Conservation (phyloP, 352 stramenopile species). For the Elongisporangium senticosum region DNA sequence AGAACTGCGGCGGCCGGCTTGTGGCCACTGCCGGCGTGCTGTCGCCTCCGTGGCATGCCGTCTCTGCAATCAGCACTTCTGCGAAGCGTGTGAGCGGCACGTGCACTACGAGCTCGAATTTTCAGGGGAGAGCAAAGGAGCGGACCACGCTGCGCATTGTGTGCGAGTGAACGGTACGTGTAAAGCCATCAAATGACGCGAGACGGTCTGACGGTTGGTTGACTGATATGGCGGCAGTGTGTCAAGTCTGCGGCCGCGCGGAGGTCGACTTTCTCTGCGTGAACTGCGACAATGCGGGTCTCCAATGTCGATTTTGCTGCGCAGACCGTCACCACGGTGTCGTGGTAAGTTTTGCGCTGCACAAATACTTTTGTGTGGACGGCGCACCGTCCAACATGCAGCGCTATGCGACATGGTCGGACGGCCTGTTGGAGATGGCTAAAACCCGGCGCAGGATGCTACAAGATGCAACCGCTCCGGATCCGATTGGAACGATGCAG, state of each 20-base stretch:
- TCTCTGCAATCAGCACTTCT: constrained; percentile 41
- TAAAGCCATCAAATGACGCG: background rate
- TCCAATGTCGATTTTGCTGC: constrained; percentile 62
- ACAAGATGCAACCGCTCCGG: background rate
- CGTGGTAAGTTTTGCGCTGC: constrained; percentile 2
- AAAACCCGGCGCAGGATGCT: constrained; percentile 29
- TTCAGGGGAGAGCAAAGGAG: background rate
- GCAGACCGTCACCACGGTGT: constrained; percentile 17
- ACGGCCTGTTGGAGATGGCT: constrained; percentile 33
- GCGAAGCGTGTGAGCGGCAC: constrained; percentile 30
- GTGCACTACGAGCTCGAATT: constrained; percentile 31
- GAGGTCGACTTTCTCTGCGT: constrained; percentile 48
- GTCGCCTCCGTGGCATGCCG: constrained; percentile 40
- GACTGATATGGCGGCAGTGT: constrained; percentile 21
- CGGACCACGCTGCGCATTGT: constrained; percentile 10
- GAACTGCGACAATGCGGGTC: constrained; percentile 27
- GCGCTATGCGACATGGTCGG: constrained; percentile 39
- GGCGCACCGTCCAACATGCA: constrained; percentile 38
- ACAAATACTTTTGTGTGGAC: constrained; percentile 61
- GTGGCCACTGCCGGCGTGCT: constrained; percentile 25
- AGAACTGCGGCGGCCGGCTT: constrained; percentile 48
- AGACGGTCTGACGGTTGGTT: background rate
- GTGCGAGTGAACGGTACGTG: constrained; percentile 37
- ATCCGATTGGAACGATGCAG: constrained; percentile 8
- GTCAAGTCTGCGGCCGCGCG: constrained; percentile 39